phyloP scores from a whole-genome alignment of 208 protist species.

The Sergeia podlipaevii region DNA sequence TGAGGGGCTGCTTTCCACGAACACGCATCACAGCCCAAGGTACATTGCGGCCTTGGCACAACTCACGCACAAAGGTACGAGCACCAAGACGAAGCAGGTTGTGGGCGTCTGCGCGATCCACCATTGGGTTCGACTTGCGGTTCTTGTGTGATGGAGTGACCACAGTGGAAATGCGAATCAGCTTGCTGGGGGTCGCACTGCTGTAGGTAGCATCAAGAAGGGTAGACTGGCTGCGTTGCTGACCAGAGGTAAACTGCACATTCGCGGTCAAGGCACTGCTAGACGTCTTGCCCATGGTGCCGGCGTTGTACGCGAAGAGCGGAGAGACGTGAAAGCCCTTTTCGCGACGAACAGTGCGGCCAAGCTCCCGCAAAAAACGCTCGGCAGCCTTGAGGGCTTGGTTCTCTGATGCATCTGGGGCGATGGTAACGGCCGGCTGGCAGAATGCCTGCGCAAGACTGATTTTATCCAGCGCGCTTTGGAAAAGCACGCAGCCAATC shows the following conservation, averaged over 20 bases:
- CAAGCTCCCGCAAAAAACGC: slow-evolving; percentile 69
- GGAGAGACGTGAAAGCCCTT: slow-evolving; percentile 84
- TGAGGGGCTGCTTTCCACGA: slow-evolving; percentile 34
- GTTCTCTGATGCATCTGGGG: slow-evolving; percentile 1
- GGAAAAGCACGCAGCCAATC: slow-evolving; percentile 66
- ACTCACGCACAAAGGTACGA: slow-evolving; percentile 79
- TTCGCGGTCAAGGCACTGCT: slow-evolving; percentile 75
- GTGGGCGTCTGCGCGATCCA: slow-evolving; percentile 48
- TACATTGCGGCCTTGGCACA: slow-evolving; percentile 67
- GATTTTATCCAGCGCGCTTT: slow-evolving; percentile 55
- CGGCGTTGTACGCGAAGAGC: slow-evolving; percentile 61
- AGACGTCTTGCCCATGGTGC: slow-evolving; percentile 73
- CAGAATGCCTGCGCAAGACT: slow-evolving; percentile 74
- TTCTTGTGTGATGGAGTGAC: slow-evolving; percentile 38
- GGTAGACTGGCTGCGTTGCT: slow-evolving; percentile 67
- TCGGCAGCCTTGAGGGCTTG: slow-evolving; percentile 36
- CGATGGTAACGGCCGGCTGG: slow-evolving; percentile 24
- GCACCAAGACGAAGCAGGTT: slow-evolving; percentile 74
- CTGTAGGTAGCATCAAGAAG: slow-evolving; percentile 80
- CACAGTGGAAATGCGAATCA: slow-evolving; percentile 71
- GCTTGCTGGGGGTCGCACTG: slow-evolving; percentile 80
- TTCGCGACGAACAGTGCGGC: slow-evolving; percentile 74
- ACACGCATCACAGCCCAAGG: slow-evolving; percentile 86
- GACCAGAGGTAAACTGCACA: slow-evolving; percentile 69
- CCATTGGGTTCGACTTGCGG: slow-evolving; percentile 15